These are phyloP conservation scores for Cyberlindnera amylophila DNA, from an alignment of 805 yeast species.

Conservation along the genomic window DNA sequence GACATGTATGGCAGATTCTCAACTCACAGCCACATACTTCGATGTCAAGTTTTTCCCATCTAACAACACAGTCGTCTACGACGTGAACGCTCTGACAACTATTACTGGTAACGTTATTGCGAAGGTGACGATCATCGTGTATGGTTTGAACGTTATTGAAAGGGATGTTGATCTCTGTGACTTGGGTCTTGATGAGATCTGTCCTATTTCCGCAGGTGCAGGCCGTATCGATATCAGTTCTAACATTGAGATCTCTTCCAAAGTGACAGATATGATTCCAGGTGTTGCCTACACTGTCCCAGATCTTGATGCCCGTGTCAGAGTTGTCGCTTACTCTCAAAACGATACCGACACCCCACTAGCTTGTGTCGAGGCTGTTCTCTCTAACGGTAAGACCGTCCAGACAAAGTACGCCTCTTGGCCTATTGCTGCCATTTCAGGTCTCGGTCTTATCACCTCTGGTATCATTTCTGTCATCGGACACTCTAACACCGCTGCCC, in stretches of 20 bases:
- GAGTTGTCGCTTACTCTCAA: conserved; percentile 58
- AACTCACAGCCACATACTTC: conserved; percentile 78
- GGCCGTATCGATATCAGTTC: conserved; percentile 79
- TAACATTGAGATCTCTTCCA: conserved; percentile 38
- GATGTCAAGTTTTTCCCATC: conserved; percentile 70
- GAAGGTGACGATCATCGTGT: conserved; percentile 62
- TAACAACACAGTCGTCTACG: conserved; percentile 58
- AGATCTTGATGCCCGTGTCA: conserved; percentile 88
- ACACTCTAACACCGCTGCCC: conserved; percentile 90
- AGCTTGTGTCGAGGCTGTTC: conserved; percentile 89
- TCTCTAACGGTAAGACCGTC: conserved; percentile 89
- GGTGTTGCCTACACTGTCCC: conserved; percentile 86
- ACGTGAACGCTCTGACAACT: conserved; percentile 74
- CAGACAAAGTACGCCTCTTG: conserved; percentile 89
- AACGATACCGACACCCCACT: conserved; percentile 47
- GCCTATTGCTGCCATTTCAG: conserved; percentile 93
- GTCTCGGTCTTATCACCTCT: conserved; percentile 81
- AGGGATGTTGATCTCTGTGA: conserved; percentile 62
- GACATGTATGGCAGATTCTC: conserved; percentile 90
- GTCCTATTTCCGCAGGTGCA: conserved; percentile 83
- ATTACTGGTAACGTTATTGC: conserved; percentile 68
- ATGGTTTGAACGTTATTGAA: conserved; percentile 67
- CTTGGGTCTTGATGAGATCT: conserved; percentile 50
- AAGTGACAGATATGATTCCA: conserved; percentile 57
- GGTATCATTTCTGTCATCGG: conserved; percentile 86